phyloP scores from a whole-genome alignment of 805 yeast genomes.

The Candida ascalaphidarum region DNA sequence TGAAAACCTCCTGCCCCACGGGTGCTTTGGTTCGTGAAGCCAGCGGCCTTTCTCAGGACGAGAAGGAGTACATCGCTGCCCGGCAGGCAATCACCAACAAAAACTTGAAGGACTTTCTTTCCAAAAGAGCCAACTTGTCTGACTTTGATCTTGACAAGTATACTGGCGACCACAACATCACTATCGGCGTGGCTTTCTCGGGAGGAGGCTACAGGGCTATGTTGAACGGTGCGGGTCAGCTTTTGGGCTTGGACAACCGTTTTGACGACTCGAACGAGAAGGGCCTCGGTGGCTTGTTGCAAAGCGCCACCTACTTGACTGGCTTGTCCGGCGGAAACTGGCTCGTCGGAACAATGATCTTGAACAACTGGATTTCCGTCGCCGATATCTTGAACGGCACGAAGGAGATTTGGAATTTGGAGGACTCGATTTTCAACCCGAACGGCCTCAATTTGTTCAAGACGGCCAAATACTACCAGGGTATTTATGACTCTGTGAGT shows the following conservation, averaged over 20 bases:
- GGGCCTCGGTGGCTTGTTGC: constrained; percentile 9
- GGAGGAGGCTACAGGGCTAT: constrained; percentile 31
- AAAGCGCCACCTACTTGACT: constrained; percentile 6
- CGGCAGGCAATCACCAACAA: constrained; percentile 21
- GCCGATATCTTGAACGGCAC: constrained; percentile 16
- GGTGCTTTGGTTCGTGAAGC: constrained; percentile 19
- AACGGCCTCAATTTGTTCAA: constrained; percentile 52
- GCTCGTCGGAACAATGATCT: constrained; percentile 6
- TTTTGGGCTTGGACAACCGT: constrained; percentile 6
- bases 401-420: constrained; percentile 56
- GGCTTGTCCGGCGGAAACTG: constrained; percentile 10
- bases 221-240: constrained; percentile 14
- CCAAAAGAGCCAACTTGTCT: constrained; percentile 18
- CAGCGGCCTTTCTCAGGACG: constrained; percentile 11
- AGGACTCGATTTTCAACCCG: constrained; percentile 50
- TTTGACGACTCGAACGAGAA: constrained; percentile 1
- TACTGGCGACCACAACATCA: constrained; percentile 18
- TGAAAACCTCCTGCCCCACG: constrained; percentile 20
- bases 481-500: constrained; percentile 4
- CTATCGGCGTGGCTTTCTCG: constrained; percentile 23
- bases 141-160: constrained; percentile 25
- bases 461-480: constrained; percentile 19
- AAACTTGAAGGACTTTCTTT: constrained; percentile 18
- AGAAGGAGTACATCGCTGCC: constrained; percentile 15
- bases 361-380: constrained; percentile 21